These are phyloP conservation scores for Trichosporon faecale DNA, from an alignment of 1,284 basidiomycete genomes.

Conservation along the genomic window DNA sequence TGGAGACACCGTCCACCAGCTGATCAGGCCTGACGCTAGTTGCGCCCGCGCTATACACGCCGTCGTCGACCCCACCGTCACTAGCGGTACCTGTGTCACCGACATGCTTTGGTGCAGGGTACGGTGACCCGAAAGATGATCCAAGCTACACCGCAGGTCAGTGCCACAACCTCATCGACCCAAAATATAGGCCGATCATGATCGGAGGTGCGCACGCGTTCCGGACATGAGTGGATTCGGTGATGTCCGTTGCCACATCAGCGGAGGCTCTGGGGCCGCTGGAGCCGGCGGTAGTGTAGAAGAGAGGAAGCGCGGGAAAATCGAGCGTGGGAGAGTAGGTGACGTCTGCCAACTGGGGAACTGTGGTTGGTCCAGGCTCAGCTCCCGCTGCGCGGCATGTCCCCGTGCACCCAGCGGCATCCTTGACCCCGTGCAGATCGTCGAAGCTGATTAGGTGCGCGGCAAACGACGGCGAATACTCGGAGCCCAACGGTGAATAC, in stretches of 20 bases:
- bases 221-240: background rate
- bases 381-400: background rate
- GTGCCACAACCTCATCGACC: too few relatives aligned
- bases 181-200: background rate
- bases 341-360: background rate
- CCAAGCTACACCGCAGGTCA: too few relatives aligned
- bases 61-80: background rate
- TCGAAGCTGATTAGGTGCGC: background rate
- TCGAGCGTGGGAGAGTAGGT: slow-evolving; percentile 6
- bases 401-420: background rate
- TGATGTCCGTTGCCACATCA: slow-evolving; percentile 2
- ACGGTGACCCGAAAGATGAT: too few relatives aligned
- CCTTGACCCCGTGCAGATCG: background rate
- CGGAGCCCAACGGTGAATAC: background rate
- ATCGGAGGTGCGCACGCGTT: slow-evolving; percentile 1
- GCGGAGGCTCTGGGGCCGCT: background rate
- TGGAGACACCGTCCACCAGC: background rate
- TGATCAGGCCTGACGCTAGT: background rate
- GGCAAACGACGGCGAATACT: slow-evolving; percentile 1
- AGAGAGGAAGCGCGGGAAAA: background rate
- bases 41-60: background rate
- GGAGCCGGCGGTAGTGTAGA: background rate
- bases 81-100: background rate
- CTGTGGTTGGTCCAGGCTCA: background rate
- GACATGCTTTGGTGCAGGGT: background rate